Conservation (phyloP, 805 yeast species). For the Hanseniaspora lachancei region DNA sequence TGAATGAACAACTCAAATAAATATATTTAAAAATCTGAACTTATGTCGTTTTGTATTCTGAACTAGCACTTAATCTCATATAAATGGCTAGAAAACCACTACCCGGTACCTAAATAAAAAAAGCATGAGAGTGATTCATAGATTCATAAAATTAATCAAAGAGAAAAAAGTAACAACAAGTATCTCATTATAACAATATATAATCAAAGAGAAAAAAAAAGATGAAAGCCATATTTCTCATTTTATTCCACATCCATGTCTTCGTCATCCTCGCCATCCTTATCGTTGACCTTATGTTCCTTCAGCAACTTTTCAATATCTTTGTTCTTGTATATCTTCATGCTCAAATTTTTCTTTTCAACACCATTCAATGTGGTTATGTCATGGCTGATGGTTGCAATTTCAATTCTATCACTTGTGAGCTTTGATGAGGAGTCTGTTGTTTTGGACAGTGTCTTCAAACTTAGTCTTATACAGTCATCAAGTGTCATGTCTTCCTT, state of each 20-base stretch:
- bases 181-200: no score
- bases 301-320: conserved; percentile 66
- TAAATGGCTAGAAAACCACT: no score
- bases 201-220: no score
- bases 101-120: no score
- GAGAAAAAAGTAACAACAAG: no score
- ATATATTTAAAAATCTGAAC: no score
- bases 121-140: no score
- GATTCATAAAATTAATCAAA: no score
- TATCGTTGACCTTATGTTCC: conserved; percentile 53
- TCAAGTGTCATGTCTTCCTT: conserved; percentile 60
- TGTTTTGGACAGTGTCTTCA: conserved; percentile 85
- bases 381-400: conserved; percentile 58
- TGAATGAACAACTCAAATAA: no score
- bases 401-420: conserved; percentile 82
- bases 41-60: no score
- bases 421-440: conserved; percentile 69
- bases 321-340: conserved; percentile 65
- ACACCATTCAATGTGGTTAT: conserved; percentile 1
- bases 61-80: no score
- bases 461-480: conserved; percentile 76
- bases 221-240: background rate
- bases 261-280: conserved; percentile 34
- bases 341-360: conserved; percentile 39
- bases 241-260: conserved; percentile 6